Evolutionary conservation across 2,329 filamentous ascomycete species (phyloP), one percentile per base, ranked within the genome.

Genomic region (Cladobotryum mycophilum): DNA sequence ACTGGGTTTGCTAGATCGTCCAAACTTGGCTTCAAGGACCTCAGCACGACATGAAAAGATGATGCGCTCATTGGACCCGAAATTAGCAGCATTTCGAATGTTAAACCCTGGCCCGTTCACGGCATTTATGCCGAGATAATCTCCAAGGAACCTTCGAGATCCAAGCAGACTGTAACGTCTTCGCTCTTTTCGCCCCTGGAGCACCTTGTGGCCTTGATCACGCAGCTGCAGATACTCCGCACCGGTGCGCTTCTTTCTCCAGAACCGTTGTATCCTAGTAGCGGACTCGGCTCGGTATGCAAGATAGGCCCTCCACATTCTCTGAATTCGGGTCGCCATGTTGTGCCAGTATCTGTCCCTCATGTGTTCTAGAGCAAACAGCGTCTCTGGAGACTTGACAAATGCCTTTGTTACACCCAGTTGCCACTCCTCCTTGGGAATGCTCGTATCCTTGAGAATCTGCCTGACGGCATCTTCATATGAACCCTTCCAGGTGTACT

Each of bases 271-370:
- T 58, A 99, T 97, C 34, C 93, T 83, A 13, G 86, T 96, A 6
- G 93, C 93, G 53, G 89, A 93, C 70, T 99, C 93, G 22, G 84
- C 86, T 41, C 93, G 83, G 69, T 97, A 97, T 5, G 92, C 85
- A 38, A 97, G 79, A 64, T 96, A 97, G 47, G 95, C 95, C 61
- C 93, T 82, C 93, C 93, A 99, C 64, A 95, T 93, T 59, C 93
- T 82, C 72, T 99, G 93, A 53, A 99, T 97, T 53, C 93, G 84
- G 53, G 92, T 95, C 3, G 93, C 93, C 93, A 99, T 97, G 71
- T 97, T 99, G 70, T 97, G 92, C 92, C 92, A 97, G 70, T 97
- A 99, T 51, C 89, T 80, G 66, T 99, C 93, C 64, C 93, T 83
- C 92, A 99, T 97, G 52, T 95, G 91, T 69, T 99, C 93, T 11